These are phyloP conservation scores for Fusarium chlamydosporum DNA, from an alignment of 2,329 filamentous ascomycete species.

Conservation along the genomic window DNA sequence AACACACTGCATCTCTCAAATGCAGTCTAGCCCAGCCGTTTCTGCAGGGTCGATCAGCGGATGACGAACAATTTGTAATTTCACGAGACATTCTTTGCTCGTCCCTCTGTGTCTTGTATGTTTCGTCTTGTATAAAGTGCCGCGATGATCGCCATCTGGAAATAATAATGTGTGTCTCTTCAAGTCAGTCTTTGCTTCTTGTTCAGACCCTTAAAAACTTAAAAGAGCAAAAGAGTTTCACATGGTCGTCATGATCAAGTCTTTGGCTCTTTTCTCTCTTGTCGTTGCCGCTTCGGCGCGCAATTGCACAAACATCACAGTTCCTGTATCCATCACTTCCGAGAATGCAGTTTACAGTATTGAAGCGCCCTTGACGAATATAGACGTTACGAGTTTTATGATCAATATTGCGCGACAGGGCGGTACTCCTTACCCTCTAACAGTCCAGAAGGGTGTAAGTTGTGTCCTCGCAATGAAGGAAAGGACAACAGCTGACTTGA, in stretches of 20 bases:
- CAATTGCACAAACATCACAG: constrained; percentile 64
- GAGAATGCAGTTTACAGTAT: constrained; percentile 68
- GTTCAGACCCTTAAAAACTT: constrained; percentile 2
- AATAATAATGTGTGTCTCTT: constrained; percentile 2
- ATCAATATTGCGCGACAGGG: constrained; percentile 64
- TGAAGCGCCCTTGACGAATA: constrained; percentile 63
- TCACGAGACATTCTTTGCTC: background rate
- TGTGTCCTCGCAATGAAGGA: background rate
- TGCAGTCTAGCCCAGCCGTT: constrained; percentile 1
- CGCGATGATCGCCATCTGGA: constrained; percentile 9
- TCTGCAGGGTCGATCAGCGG: constrained; percentile 21
- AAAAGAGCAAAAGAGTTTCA: background rate
- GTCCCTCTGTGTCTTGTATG: background rate
- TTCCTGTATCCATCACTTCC: constrained; percentile 69
- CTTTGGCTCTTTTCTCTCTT: constrained; percentile 46
- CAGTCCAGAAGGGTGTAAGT: constrained; percentile 61
- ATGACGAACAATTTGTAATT: constrained; percentile 37
- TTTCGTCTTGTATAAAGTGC: constrained; percentile 36
- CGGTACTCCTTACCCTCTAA: constrained; percentile 61
- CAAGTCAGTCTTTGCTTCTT: constrained; percentile 13
- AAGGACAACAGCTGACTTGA: background rate
- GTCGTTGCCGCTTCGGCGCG: constrained; percentile 53
- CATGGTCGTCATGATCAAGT: constrained; percentile 43
- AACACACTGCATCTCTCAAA: constrained; percentile 8
- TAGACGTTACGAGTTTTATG: constrained; percentile 70